Conservation (phyloP, 2,329 filamentous ascomycete genomes). For the Diaporthe sp. region DNA sequence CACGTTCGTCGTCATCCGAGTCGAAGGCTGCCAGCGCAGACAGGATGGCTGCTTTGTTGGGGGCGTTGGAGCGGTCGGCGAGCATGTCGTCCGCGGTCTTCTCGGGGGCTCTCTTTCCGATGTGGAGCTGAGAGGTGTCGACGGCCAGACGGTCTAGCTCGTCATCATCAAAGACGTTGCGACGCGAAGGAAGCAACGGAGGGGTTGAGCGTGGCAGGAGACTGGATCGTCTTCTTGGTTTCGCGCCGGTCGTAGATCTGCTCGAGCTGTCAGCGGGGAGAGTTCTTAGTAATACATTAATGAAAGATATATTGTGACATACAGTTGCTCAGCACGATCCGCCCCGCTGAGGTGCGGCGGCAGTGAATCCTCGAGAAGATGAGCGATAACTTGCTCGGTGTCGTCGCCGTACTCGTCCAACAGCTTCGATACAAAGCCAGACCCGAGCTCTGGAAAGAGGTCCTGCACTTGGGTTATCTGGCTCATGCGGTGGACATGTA, state of each 20-base stretch:
- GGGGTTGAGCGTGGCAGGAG: constrained; percentile 74
- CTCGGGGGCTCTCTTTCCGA: constrained; percentile 78
- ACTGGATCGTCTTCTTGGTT: constrained; percentile 48
- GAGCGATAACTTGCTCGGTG: constrained; percentile 83
- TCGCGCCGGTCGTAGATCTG: constrained; percentile 46
- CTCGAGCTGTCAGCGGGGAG: constrained; percentile 45
- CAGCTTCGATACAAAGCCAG: constrained; percentile 83
- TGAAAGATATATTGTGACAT: constrained; percentile 48
- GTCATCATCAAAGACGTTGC: constrained; percentile 85
- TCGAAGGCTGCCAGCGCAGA: constrained; percentile 92
- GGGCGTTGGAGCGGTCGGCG: constrained; percentile 72
- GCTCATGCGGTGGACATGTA: constrained; percentile 87
- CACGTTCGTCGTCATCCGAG: constrained; percentile 93
- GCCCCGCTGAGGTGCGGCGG: constrained; percentile 75
- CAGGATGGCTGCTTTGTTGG: constrained; percentile 87
- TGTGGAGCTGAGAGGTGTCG: constrained; percentile 78
- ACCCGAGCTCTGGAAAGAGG: constrained; percentile 88
- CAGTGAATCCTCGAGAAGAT: constrained; percentile 84
- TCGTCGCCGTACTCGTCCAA: constrained; percentile 85
- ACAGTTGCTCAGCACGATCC: constrained; percentile 76
- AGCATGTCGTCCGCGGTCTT: constrained; percentile 81
- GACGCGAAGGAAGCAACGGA: constrained; percentile 69
- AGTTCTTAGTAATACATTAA: constrained; percentile 18
- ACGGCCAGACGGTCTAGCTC: constrained; percentile 81
- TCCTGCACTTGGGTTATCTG: constrained; percentile 93